Evolutionary conservation across 139 green algal species (phyloP).

Genomic region (Micractinium sp.): DNA sequence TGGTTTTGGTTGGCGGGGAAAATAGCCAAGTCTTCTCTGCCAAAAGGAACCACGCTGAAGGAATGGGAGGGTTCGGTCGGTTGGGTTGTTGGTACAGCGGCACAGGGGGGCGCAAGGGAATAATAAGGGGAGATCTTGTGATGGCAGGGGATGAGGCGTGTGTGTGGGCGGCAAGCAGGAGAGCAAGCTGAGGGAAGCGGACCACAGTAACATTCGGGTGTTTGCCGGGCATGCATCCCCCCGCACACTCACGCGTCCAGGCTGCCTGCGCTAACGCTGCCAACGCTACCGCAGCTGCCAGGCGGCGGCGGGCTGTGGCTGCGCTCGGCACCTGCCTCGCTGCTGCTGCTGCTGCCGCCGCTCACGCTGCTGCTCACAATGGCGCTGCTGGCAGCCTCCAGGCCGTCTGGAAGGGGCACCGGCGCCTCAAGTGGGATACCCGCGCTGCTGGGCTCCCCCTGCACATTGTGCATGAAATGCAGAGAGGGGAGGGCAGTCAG

Average conservation of each 20-base stretch:
- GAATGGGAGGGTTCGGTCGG: background rate
- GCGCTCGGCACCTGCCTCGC: too few species aligned
- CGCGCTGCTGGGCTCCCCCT: constrained; percentile 59
- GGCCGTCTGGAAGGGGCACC: background rate
- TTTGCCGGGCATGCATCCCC: background rate
- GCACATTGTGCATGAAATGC: background rate
- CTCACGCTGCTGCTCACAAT: background rate
- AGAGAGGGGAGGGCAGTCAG: too few species aligned
- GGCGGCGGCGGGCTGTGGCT: background rate
- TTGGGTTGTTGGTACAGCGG: background rate
- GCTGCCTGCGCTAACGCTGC: background rate
- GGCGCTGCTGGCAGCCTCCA: constrained; percentile 12
- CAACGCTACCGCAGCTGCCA: background rate
- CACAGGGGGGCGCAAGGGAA: background rate
- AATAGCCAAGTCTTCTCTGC: background rate
- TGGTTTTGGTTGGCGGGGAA: background rate
- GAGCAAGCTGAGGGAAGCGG: background rate
- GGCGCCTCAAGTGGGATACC: constrained; percentile 42
- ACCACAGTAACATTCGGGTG: background rate
- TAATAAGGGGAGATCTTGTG: background rate
- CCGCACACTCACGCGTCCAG: background rate
- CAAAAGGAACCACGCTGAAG: background rate
- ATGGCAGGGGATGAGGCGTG: too few species aligned
- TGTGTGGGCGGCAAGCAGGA: too few species aligned
- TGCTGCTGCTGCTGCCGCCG: background rate